Evolutionary conservation across 2,329 filamentous ascomycete genomes (phyloP).

Genomic region (Diplodia corticola): DNA sequence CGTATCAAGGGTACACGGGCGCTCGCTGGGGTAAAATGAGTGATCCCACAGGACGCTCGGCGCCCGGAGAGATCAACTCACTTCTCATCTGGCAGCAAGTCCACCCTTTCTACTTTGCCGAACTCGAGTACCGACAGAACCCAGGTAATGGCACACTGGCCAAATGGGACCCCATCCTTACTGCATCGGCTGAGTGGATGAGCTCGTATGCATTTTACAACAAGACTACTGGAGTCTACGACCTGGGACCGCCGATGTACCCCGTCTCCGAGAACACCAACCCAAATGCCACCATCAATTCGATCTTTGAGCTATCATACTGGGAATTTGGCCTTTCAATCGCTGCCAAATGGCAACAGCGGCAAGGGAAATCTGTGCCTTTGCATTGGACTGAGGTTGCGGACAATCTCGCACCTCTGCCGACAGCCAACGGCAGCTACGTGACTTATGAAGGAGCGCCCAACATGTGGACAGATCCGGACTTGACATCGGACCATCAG

Average conservation of each 20-base stretch:
- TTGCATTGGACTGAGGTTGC: slow-evolving; percentile 50
- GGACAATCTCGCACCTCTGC: slow-evolving; percentile 56
- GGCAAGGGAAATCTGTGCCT: slow-evolving; percentile 49
- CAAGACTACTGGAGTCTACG: slow-evolving; percentile 52
- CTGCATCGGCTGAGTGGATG: slow-evolving; percentile 60
- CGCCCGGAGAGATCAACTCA: slow-evolving; percentile 62
- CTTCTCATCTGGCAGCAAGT: slow-evolving; percentile 65
- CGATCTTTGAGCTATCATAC: slow-evolving; percentile 61
- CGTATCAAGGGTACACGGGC: slow-evolving; percentile 42
- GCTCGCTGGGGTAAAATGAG: slow-evolving; percentile 59
- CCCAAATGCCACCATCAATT: slow-evolving; percentile 58
- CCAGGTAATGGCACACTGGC: slow-evolving; percentile 47
- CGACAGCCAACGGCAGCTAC: slow-evolving; percentile 53
- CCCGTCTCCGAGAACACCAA: slow-evolving; percentile 59
- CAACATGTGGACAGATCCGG: slow-evolving; percentile 35
- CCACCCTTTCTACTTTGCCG: slow-evolving; percentile 62
- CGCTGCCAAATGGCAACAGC: slow-evolving; percentile 54
- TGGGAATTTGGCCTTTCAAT: slow-evolving; percentile 62
- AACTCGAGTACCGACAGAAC: slow-evolving; percentile 54
- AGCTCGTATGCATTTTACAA: slow-evolving; percentile 59
- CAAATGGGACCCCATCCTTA: slow-evolving; percentile 57
- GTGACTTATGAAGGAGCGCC: slow-evolving; percentile 56
- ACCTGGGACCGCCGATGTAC: slow-evolving; percentile 55
- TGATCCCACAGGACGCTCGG: slow-evolving; percentile 56
- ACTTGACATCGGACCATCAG: slow-evolving; percentile 36